Evolutionary conservation across 352 stramenopile genomes (phyloP), one percentile per base, ranked within the genome.

Genomic region (Phytophthora boehmeriae): DNA sequence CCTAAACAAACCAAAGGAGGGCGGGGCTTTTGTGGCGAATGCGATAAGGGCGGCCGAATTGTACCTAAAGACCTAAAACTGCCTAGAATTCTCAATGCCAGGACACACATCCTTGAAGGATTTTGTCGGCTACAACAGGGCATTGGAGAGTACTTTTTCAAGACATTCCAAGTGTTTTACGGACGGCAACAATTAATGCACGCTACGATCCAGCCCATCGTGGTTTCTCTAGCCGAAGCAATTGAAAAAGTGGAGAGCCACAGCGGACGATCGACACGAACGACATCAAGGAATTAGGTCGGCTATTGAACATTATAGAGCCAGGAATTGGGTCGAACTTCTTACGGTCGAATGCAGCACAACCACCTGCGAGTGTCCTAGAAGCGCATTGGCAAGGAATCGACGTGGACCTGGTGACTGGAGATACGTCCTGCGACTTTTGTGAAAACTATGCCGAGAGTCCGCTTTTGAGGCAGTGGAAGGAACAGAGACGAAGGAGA

Each of bases 211-310:
- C 52, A 59, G 20, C 52, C 52, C 8, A 20, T 59, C 16, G 41
- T 59, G n/a, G 50, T 44, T 19, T 59, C 52, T 27, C 52, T 59
- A 11, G 30, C 19, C 22, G 52, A 50, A 44, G 52, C 25, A 5
- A 10, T 59, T 4, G 39, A 59, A 22, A 59, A 59, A 13, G 13
- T 45, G 17, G 27, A 41, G 23, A n/a, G 3, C 1, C 16, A 19
- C 45, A 8, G 4, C 4, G 8, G n/a, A 11, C 22, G 5, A 42
- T 59, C 34, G 30, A 51, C 36, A 19, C 19, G 22, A 30, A 59
- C n/a, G 36, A 59, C 9, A 32, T 35, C 11, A 23, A 41, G 8
- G 42, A 60, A 35, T 34, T 59, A 14, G 27, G 27, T 17, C 27
- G 52, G 35, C 20, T 59, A n/a, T 22, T 58, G 8, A 38, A 58